phyloP scores from a whole-genome alignment of 495 filamentous ascomycete species.

The Peziza echinospora region DNA sequence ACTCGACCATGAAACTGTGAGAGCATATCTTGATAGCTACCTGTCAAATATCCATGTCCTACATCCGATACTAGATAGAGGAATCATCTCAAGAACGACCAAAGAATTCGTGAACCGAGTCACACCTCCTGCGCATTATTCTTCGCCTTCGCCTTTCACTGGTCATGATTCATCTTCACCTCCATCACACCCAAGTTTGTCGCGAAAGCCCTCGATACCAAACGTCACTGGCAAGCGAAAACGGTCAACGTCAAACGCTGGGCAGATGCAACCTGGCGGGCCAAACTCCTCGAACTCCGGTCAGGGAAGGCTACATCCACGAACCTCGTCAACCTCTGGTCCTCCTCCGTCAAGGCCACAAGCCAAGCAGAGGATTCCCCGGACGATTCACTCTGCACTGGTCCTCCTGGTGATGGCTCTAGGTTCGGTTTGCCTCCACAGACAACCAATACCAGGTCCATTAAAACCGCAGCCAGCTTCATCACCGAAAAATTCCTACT shows the following conservation, averaged over 20 bases:
- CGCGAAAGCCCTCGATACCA: neutral
- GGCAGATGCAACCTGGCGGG: neutral
- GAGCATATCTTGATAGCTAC: conserved; percentile 46
- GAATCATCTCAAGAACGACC: conserved; percentile 27
- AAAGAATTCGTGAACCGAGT: conserved; percentile 27
- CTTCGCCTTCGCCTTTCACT: neutral
- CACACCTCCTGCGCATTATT: conserved; percentile 1
- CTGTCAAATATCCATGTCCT: conserved; percentile 63
- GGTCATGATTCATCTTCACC: too few species aligned
- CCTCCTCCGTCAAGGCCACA: neutral
- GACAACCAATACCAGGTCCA: conserved; percentile 13
- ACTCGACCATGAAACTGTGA: conserved; percentile 38
- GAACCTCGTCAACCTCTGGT: neutral
- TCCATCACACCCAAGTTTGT: neutral
- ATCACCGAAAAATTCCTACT: neutral
- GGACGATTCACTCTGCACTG: conserved; percentile 45
- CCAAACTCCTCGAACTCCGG: neutral
- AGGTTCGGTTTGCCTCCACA: conserved; percentile 55
- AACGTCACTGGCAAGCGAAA: conserved; percentile 14
- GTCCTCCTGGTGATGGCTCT: conserved; percentile 67
- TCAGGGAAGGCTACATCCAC: neutral
- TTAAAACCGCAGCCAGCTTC: conserved; percentile 4
- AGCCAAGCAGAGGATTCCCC: conserved; percentile 8
- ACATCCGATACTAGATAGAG: conserved; percentile 61
- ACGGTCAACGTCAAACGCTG: conserved; percentile 1